These are phyloP conservation scores for Cladochytrium replicatum DNA, from an alignment of 192 early-diverging fungal genomes.

Conservation along the genomic window DNA sequence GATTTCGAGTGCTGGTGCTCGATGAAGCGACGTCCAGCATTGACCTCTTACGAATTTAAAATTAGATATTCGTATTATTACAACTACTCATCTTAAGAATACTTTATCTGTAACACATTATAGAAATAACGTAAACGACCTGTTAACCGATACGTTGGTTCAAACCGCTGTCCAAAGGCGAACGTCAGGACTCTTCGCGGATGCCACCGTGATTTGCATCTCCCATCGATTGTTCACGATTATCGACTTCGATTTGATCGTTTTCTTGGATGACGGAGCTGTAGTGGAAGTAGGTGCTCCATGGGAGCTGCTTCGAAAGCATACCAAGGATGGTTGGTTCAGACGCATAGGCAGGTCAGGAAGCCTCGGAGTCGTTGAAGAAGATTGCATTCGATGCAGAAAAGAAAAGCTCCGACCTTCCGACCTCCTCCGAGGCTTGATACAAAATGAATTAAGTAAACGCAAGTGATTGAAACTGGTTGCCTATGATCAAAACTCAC, in stretches of 20 bases:
- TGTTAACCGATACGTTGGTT: slow-evolving; percentile 31
- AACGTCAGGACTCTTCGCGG: slow-evolving; percentile 29
- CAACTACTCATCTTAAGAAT: too few relatives aligned
- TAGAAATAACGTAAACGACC: too few relatives aligned
- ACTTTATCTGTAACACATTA: too few relatives aligned
- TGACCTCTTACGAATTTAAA: slow-evolving; percentile 35
- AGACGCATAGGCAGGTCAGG: slow-evolving; percentile 32
- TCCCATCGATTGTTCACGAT: slow-evolving; percentile 63
- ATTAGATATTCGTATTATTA: too few relatives aligned
- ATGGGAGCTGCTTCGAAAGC: slow-evolving; percentile 22
- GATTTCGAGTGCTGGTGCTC: slow-evolving; percentile 33
- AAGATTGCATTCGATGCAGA: slow-evolving; percentile 21
- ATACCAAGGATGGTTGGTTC: slow-evolving; percentile 32
- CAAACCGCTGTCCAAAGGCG: slow-evolving; percentile 23
- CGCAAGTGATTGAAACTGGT: too few relatives aligned
- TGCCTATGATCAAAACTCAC: too few relatives aligned
- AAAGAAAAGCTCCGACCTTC: too few relatives aligned
- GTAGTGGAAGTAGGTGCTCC: slow-evolving; percentile 46
- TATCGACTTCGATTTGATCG: slow-evolving; percentile 27
- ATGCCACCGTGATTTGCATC: slow-evolving; percentile 73
- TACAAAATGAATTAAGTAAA: too few relatives aligned
- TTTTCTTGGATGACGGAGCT: slow-evolving; percentile 31
- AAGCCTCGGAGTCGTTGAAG: slow-evolving; percentile 20
- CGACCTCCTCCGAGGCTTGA: too few relatives aligned
- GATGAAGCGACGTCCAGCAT: slow-evolving; percentile 34